Conservation (phyloP, 345 rosid species). For the Angophora floribunda region DNA sequence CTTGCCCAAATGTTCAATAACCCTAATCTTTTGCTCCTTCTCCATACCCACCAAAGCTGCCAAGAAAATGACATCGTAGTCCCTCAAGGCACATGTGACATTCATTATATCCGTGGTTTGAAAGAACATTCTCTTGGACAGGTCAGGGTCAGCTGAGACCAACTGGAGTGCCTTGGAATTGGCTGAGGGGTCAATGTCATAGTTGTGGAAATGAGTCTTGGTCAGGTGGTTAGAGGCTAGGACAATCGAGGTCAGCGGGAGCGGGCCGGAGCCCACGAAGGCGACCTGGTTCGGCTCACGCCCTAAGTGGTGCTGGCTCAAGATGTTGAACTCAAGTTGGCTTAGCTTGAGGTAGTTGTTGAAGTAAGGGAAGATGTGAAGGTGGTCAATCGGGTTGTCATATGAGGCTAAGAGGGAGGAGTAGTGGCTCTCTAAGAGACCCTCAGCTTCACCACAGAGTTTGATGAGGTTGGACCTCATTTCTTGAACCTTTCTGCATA, state of each 20-base stretch:
- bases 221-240: conserved; percentile 57
- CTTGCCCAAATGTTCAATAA: conserved; percentile 60
- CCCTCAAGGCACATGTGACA: conserved; percentile 30
- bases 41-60: conserved; percentile 95
- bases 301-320: conserved; percentile 22
- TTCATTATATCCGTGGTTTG: conserved; percentile 54
- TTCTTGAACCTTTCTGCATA: conserved; percentile 41
- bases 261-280: conserved; percentile 87
- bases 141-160: conserved; percentile 50
- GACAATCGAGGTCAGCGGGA: conserved; percentile 75
- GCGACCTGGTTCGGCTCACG: conserved; percentile 45
- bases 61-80: conserved; percentile 81
- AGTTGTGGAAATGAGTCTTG: conserved; percentile 58
- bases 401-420: conserved; percentile 48
- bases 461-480: conserved; percentile 65
- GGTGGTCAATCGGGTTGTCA: conserved; percentile 65
- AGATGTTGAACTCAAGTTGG: conserved; percentile 62
- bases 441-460: conserved; percentile 78
- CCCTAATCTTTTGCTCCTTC: conserved; percentile 48
- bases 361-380: conserved; percentile 65
- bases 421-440: conserved; percentile 55
- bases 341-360: conserved; percentile 73
- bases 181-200: conserved; percentile 55
- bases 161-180: conserved; percentile 44
- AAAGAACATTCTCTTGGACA: conserved; percentile 62